Evolutionary conservation across 345 rosid genomes (phyloP), one percentile per base, ranked within the genome.

Genomic region (Moringa oleifera): DNA sequence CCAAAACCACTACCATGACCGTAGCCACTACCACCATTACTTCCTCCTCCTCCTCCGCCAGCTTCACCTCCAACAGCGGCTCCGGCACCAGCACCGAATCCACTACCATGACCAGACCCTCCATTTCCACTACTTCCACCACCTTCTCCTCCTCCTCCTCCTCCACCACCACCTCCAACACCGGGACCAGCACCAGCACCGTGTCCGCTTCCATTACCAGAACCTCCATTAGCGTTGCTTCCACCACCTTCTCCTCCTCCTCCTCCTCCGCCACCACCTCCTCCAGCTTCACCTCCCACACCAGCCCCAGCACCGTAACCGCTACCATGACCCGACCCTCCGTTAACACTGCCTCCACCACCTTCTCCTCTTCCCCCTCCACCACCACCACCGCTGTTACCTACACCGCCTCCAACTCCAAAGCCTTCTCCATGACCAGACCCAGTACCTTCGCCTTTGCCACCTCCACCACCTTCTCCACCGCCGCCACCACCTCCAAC

Each of bases 301-400:
- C 63, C 69, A 59, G 5, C 59, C 47, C 65, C 73, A 55, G 57
- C 61, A 10, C 78, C 76, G 23, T 25, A 57, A 37, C 80, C 77
- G 57, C 25, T 71, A 53, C 77, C 80, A 56, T 63, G 68, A 13
- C 80, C 80, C 1, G 62, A 64, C 0, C 78, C 79, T 64, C 56
- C 70, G 3, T 33, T 33, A 33, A 33, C 11, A 73, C 67, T 20
- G 0, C 62, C 53, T 1, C 58, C 70, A 1, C 77, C 77, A 0
- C 71, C 64, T 6, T 73, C 72, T 2, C 77, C 69, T 0, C 70
- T 60, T 8, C 64, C 68, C 13, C 79, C 73, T 0, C 61, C 70
- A 0, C 79, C 74, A 0, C 64, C 71, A 0, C 73, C 77, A 6
- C 73, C 66, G 0, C 72, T 68, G 1, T 56, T 69, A 5, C 80